Conservation (phyloP, 805 yeast species). For the Cyberlindnera maritima region DNA sequence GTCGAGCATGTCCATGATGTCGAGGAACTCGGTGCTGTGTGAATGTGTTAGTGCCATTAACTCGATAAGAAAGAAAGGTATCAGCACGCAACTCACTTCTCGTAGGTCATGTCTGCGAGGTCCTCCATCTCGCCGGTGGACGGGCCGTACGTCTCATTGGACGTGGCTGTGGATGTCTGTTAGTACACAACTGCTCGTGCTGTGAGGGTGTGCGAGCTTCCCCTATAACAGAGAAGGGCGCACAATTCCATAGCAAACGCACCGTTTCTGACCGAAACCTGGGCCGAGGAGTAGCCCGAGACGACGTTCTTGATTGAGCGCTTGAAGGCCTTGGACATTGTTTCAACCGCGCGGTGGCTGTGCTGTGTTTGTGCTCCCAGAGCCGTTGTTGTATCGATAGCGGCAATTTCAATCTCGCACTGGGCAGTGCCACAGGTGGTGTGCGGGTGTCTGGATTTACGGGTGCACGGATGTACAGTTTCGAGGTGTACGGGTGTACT, state of each 20-base stretch:
- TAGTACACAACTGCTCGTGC: constrained; percentile 3
- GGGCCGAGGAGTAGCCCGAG: constrained; percentile 84
- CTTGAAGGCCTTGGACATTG: constrained; percentile 73
- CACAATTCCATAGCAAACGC: constrained; percentile 7
- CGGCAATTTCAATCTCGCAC: not conserved
- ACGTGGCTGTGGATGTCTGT: constrained; percentile 57
- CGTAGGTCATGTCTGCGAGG: constrained; percentile 70
- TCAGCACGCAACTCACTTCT: constrained; percentile 40
- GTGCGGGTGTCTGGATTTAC: not conserved
- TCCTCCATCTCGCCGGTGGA: constrained; percentile 79
- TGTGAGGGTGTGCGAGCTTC: too few species aligned
- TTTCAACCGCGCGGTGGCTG: too few species aligned
- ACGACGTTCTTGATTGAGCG: constrained; percentile 75
- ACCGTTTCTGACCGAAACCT: constrained; percentile 77
- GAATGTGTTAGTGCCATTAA: too few species aligned
- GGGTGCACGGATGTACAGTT: too few species aligned
- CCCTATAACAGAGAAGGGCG: not conserved
- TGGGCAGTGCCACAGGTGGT: not conserved
- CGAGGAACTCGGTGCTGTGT: constrained; percentile 71
- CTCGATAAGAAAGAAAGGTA: too few species aligned
- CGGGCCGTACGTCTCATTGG: constrained; percentile 88
- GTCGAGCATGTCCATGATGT: constrained; percentile 92
- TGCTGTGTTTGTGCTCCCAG: not conserved
- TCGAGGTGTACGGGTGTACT: not conserved
- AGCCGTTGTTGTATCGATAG: not conserved